Evolutionary conservation across 129 eudicot genomes (phyloP), one percentile per base, ranked within the genome.

Genomic region (Escallonia rubra): DNA sequence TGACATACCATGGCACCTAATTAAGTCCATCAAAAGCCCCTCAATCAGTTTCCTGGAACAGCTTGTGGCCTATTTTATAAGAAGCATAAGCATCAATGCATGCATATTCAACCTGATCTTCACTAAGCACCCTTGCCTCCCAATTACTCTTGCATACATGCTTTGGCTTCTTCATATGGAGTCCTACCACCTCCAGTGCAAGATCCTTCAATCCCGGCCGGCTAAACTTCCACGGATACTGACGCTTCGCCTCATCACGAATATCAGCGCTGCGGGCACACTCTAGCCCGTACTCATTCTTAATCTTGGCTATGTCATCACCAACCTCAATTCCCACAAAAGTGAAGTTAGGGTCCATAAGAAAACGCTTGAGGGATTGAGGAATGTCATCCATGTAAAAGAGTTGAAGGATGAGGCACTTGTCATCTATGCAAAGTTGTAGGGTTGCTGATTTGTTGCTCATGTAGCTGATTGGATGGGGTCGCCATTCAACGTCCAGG

Each of bases 51-150:
- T 51, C 42, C 40, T 53, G 9, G 10, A 82, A 40, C 45, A 83
- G 72, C 81, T 59, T 74, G 43, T 45, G 46, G 40, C 77, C 95
- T 55, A 87, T 80, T 65, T 14, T 78, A 68, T 71, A 77, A 5
- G 82, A 80, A 72, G 87, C 94, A 80, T 77, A 87, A 14, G 87
- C 89, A 81, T 87, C 89, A 67, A 83, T 79, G 55, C 81, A 80
- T 10, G 85, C 90, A 87, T 75, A 80, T 72, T 87, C 83, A 73
- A 83, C 69, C 65, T 78, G 78, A 40, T 73, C 63, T 16, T 34
- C 54, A 68, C 61, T 77, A 66, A 87, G 73, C 14, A 65, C 79
- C 54, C 72, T 65, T 2, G 74, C 75, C 63, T 83, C 85, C 90
- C 90, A 87, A 57, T 87, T 64, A 57, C 84, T 62, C 69, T 40